These are phyloP conservation scores for Tetraselmis striata DNA, from an alignment of 139 green algal genomes.

Conservation along the genomic window DNA sequence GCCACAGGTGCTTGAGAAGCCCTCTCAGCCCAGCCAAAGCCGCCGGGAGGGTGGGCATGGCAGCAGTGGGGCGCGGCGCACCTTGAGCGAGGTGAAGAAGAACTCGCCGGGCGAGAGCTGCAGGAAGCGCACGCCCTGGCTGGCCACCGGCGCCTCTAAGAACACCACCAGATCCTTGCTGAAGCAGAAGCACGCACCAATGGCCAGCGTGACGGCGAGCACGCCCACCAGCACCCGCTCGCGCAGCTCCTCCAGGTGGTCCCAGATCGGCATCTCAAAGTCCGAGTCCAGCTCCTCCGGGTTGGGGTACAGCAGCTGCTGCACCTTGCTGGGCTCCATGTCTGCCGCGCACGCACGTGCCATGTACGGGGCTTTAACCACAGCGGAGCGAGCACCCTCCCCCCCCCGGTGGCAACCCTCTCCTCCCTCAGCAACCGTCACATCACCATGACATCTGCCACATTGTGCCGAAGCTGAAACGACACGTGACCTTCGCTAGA, in stretches of 20 bases:
- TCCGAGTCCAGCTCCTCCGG: slow-evolving; percentile 76
- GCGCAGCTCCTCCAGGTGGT: slow-evolving; percentile 92
- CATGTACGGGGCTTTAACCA: too few species aligned
- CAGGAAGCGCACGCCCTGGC: slow-evolving; percentile 90
- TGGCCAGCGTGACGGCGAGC: slow-evolving; percentile 50
- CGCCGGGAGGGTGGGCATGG: too few species aligned
- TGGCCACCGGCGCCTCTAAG: slow-evolving; percentile 86
- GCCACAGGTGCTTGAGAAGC: too few species aligned
- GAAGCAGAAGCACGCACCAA: slow-evolving; percentile 81
- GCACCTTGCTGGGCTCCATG: slow-evolving; percentile 19
- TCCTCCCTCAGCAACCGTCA: too few species aligned
- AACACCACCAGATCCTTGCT: slow-evolving; percentile 87
- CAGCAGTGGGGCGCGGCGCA: too few species aligned
- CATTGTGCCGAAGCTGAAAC: too few species aligned
- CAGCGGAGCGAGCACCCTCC: too few species aligned
- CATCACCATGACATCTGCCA: too few species aligned
- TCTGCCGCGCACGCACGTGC: too few species aligned
- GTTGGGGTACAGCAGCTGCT: slow-evolving; percentile 75
- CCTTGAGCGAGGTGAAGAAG: slow-evolving; percentile 99
- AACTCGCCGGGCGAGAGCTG: slow-evolving; percentile 96
- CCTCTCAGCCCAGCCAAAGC: too few species aligned
- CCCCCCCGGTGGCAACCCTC: too few species aligned
- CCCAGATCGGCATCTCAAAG: slow-evolving; percentile 92
- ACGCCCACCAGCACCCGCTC: slow-evolving; percentile 71
- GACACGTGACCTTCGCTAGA: too few species aligned